A percentile compares a stretch with the other conserved stretches of the same genome.
Evolutionary conservation across 2,329 filamentous ascomycete genomes (phyloP).

Genomic region (Aspergillus unguis): DNA sequence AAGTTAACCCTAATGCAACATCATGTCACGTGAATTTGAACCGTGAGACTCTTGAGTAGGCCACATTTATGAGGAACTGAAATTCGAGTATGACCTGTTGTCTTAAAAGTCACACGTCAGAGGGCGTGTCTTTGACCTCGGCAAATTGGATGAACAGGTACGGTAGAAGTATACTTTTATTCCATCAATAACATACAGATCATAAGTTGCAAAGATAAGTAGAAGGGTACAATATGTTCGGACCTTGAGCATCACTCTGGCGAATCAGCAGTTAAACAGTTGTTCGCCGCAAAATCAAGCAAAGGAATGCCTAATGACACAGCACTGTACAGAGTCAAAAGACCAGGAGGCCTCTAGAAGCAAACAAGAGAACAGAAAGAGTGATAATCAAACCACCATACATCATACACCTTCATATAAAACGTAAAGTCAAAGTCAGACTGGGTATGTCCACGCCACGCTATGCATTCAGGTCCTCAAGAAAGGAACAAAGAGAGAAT

Average conservation of each 20-base stretch:
- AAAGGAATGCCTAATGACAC: not conserved
- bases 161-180: slow-evolving; percentile 10
- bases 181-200: slow-evolving; percentile 19
- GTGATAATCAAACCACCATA: slow-evolving; percentile 15
- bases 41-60: no score
- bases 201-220: slow-evolving; percentile 14
- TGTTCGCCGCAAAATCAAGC: no score
- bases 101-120: not conserved
- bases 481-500: slow-evolving; percentile 17
- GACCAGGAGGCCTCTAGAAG: slow-evolving; percentile 9
- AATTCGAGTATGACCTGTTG: no score
- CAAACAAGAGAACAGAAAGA: slow-evolving; percentile 10
- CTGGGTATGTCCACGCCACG: slow-evolving; percentile 43
- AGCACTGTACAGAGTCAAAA: slow-evolving; percentile 2
- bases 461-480: slow-evolving; percentile 35
- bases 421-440: slow-evolving; percentile 23
- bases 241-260: not conserved
- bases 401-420: slow-evolving; percentile 24
- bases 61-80: no score
- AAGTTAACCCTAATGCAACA: not conserved
- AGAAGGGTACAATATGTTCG: slow-evolving; percentile 7
- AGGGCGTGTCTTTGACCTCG: no score
- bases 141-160: not conserved
- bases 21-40: no score
- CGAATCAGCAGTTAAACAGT: no score